Base-by-base conservation (phyloP, 345 rosid genomes). In the Nasturtium officinale region DNA sequence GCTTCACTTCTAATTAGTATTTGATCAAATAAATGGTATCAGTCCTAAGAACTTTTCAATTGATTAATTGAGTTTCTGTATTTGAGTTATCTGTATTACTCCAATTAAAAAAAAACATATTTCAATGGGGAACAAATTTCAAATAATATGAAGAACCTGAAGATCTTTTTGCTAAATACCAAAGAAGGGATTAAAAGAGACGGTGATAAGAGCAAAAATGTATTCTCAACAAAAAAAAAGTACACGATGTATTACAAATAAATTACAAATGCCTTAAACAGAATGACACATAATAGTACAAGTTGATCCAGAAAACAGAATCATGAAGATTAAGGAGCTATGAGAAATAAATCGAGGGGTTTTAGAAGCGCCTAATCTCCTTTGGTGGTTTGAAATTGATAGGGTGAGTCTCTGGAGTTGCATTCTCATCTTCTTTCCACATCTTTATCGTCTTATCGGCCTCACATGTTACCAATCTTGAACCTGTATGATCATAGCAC, bases 391-490 rank as follows among this genome's bases (percentile, higher is more conserved):
- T 96, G 85, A 85, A 96, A 78, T 90, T 92, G 71, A 96, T 72
- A 46, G 99, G 99, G 77, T 96, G 96, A 21, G 95, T 92, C 53
- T 92, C 97, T 10, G 97, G 90, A 42, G 97, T 90, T 12, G 98
- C 99, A 32, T 59, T 84, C 63, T 89, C 97, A 59, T 96, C 99
- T 81, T 96, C 98, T 78, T 86, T 96, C 99, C 99, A 96, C 97
- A 96, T 90, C 80, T 96, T 90, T 43, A 96, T 92, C 2, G 99
- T 92, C 80, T 92, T 96, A 69, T 96, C 98, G 0, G 99, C 99
- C 77, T 96, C 99, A 1, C 99, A 96, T 15, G 85, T 76, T 26
- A 96, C 43, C 54, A 92, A 81, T 80, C 98, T 87, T n/a, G 99
- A 60, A 59, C 99, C 99, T 35, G 97, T 92, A 6, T 81, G 5